Percentiles rank a stretch among this genome's conserved stretches.
These are phyloP conservation scores for Sporothrix brunneoviolacea DNA, from an alignment of 2,329 filamentous ascomycete genomes.

Conservation along the genomic window DNA sequence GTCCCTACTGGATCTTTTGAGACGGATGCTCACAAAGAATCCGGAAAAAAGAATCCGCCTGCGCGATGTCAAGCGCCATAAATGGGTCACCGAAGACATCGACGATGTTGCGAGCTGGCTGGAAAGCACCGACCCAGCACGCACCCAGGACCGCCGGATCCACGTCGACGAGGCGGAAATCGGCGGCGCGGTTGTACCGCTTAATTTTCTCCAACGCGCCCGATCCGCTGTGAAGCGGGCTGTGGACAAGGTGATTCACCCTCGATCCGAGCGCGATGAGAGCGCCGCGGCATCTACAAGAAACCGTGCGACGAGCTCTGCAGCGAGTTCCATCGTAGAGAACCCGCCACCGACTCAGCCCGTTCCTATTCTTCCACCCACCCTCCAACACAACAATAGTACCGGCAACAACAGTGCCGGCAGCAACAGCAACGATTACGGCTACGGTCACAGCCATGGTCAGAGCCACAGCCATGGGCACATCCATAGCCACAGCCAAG, in stretches of 20 bases:
- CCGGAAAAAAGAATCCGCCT: slow-evolving; percentile 82
- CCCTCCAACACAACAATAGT: slow-evolving; percentile 20
- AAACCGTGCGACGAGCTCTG: slow-evolving; percentile 54
- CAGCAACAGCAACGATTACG: background rate
- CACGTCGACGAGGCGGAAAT: slow-evolving; percentile 89
- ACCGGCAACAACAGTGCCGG: background rate
- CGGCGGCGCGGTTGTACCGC: slow-evolving; percentile 80
- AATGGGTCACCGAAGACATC: slow-evolving; percentile 80
- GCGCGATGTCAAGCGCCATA: slow-evolving; percentile 86
- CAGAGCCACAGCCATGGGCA: slow-evolving; percentile 10
- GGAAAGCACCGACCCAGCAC: slow-evolving; percentile 84
- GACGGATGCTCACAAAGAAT: slow-evolving; percentile 78
- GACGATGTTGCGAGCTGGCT: slow-evolving; percentile 73
- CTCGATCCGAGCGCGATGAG: slow-evolving; percentile 51
- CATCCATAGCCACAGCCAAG: slow-evolving; percentile 11
- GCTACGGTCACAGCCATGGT: background rate
- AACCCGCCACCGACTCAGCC: slow-evolving; percentile 25
- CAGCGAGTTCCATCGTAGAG: slow-evolving; percentile 57
- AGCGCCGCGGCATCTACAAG: slow-evolving; percentile 36
- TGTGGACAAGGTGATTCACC: slow-evolving; percentile 57
- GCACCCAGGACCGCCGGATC: slow-evolving; percentile 75
- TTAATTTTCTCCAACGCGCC: slow-evolving; percentile 80
- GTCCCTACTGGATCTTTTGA: slow-evolving; percentile 69
- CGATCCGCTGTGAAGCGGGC: slow-evolving; percentile 69
- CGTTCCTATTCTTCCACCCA: slow-evolving; percentile 33